Base-by-base conservation (phyloP, 257 asterid species). In the Anisodus acutangulus region DNA sequence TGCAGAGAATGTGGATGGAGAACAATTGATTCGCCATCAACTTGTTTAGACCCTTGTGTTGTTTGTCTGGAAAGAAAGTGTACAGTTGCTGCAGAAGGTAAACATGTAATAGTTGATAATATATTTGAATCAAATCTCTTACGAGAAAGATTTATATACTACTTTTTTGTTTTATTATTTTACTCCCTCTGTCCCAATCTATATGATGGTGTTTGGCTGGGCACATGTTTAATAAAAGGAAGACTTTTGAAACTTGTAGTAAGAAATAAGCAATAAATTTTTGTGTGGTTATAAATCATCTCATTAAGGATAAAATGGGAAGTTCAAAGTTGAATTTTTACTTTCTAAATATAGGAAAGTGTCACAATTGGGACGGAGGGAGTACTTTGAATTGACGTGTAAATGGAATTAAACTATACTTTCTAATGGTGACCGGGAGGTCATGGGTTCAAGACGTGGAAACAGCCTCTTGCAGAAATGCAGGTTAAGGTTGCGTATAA, bases 41-140 rank as follows among this genome's bases (percentile, higher is more conserved):
- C 92, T 0, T 91, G 94, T 85, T 83, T 89, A 62, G 98, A 94
- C 85, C 98, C 98, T 4, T 94, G 98, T 76, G 98, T 91, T 67
- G 98, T 94, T 89, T 94, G 98, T 88, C 89, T 94, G 86, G 98
- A 94, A 87, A 90, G 97, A 79, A 89, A 88, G 89, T 94, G 98
- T 88, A 88, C 97, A 17, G 97, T 94, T 84, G 95, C 97, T 69
- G 98, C 98, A 74, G 95, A 92, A 88, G 98, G 98, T 68, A 15
- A 67, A 37, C 26, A 16, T 3, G 26, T 37, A 37, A 15, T 68
- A 17, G 78, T 39, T 15, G 78, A 69, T 69, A 69, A 41, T 69
- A 37, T 16, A 6, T 58, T 58, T 59, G 66, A 59, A 59, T 2
- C 66, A 59, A 59, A 17, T n/a, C 31, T 59, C 31, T 59, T 69